Base-by-base conservation (phyloP, 2,329 filamentous ascomycete species). In the Cercospora sojina region DNA sequence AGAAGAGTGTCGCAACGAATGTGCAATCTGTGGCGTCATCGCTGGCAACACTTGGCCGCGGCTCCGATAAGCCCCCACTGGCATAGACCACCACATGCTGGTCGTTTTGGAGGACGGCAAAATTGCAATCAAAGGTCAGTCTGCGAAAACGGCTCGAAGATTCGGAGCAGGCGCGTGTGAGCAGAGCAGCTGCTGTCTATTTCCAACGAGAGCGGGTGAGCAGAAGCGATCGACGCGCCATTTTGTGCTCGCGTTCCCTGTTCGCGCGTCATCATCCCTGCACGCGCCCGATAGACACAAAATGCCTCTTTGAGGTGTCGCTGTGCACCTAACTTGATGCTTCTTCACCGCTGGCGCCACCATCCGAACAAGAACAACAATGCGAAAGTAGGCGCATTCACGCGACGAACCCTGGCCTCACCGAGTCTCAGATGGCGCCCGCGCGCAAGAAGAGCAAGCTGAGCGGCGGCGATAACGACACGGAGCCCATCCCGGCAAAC, bases 361-460 rank as follows among this genome's bases (percentile, higher is more conserved):
- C 43, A 20, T 10, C 18, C 35, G 35, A 41, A 41, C 35, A 41
- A n/a, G 10, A 47, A 47, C 41, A 20, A 49, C 18, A 23, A 49
- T 49, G 43, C 43, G 12, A 25, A 5, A 49, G 10, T 49, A 49
- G 18, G 12, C 1, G 9, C 20, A 49, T 12, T 20, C 12, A 20
- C 43, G 43, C 43, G 43, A 49, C 43, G 18, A 49, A 18, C 20
- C 43, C 12, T 25, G 10, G 43, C 18, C 5, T 25, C 16, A 18
- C 23, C 56, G 55, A 29, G 12, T 29, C 31, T 25, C 32, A 60
- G 38, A 72, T 72, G 70, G 70, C 70, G 47, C 70, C 70, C 2
- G 68, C 64, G 66, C 64, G 71, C n/a, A 74, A 74, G 65, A 73
- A 72, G 65, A 70, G 65, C 62, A 72, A 68, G 47, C 59, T 71